These are phyloP conservation scores for Coemansia erecta DNA, from an alignment of 192 early-diverging fungal species.

Conservation along the genomic window DNA sequence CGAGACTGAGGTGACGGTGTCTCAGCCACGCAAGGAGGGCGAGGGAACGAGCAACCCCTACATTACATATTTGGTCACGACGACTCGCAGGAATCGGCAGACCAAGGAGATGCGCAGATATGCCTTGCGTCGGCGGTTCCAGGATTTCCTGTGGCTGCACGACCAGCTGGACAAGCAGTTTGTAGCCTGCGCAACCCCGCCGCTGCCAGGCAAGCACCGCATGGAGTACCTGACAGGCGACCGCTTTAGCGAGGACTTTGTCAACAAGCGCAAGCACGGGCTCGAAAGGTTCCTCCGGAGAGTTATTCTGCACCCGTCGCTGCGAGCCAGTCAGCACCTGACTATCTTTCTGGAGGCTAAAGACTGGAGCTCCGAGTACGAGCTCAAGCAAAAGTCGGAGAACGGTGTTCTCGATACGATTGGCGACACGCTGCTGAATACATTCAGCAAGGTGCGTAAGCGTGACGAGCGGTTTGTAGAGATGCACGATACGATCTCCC, in stretches of 20 bases:
- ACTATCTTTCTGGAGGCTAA: slow-evolving; percentile 80
- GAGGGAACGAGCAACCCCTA: slow-evolving; percentile 80
- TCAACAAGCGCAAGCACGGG: slow-evolving; percentile 70
- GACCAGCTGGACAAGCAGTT: slow-evolving; percentile 69
- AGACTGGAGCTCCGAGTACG: slow-evolving; percentile 66
- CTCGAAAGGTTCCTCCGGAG: slow-evolving; percentile 86
- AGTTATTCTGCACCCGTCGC: slow-evolving; percentile 74
- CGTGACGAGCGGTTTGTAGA: slow-evolving; percentile 83
- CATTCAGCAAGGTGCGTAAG: slow-evolving; percentile 86
- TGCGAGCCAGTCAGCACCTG: slow-evolving; percentile 68
- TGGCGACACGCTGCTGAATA: slow-evolving; percentile 82
- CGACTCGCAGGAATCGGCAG: slow-evolving; percentile 34
- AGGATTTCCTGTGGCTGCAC: slow-evolving; percentile 93
- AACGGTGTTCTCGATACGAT: slow-evolving; percentile 76
- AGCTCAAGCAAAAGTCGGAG: slow-evolving; percentile 54
- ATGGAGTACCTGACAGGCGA: slow-evolving; percentile 95
- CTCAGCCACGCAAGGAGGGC: slow-evolving; percentile 83
- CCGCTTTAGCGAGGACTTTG: slow-evolving; percentile 90
- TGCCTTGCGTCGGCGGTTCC: slow-evolving; percentile 83
- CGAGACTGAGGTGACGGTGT: slow-evolving; percentile 60
- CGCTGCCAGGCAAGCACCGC: slow-evolving; percentile 88
- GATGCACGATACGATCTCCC: slow-evolving; percentile 76
- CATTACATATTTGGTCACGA: slow-evolving; percentile 81
- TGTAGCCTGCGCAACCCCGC: slow-evolving; percentile 81
- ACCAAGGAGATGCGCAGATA: slow-evolving; percentile 48